Percentiles rank a stretch among this genome's conserved stretches.
These are phyloP conservation scores for Hypseocharis bilobata DNA, from an alignment of 441 rosid genomes.

Conservation along the genomic window DNA sequence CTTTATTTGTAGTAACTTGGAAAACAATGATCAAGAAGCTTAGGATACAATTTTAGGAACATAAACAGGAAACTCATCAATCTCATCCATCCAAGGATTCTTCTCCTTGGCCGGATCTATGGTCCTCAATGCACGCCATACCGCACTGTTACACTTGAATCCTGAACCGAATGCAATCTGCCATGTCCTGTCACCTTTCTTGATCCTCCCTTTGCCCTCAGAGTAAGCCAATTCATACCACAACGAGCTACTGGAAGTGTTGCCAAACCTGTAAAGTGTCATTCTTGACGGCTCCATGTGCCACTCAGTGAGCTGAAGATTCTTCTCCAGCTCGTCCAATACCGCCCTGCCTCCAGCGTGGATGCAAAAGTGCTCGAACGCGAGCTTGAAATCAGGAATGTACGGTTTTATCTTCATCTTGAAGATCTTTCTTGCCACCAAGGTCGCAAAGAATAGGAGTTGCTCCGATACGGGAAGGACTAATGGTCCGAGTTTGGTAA, in stretches of 20 bases:
- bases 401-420: conserved; percentile 20
- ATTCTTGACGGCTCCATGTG: conserved; percentile 29
- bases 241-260: conserved; percentile 24
- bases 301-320: conserved; percentile 19
- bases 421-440: conserved; percentile 19
- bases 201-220: conserved; percentile 24
- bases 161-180: conserved; percentile 29
- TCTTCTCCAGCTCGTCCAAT: conserved; percentile 25
- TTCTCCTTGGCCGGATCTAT: conserved; percentile 20
- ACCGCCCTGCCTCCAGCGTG: conserved; percentile 25
- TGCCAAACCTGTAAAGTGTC: conserved; percentile 25
- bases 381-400: conserved; percentile 25
- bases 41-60: not conserved
- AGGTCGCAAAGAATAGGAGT: conserved; percentile 18
- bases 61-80: conserved; percentile 14
- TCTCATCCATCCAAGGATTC: conserved; percentile 25
- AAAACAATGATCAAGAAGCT: no score
- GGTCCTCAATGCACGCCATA: conserved; percentile 22
- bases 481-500: conserved; percentile 20
- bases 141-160: conserved; percentile 29
- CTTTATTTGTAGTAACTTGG: no score
- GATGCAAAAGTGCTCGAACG: conserved; percentile 27
- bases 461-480: conserved; percentile 29
- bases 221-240: conserved; percentile 28
- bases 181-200: conserved; percentile 21